phyloP scores from a whole-genome alignment of 192 early-diverging fungal species.

The Irineochytrium annulatum region DNA sequence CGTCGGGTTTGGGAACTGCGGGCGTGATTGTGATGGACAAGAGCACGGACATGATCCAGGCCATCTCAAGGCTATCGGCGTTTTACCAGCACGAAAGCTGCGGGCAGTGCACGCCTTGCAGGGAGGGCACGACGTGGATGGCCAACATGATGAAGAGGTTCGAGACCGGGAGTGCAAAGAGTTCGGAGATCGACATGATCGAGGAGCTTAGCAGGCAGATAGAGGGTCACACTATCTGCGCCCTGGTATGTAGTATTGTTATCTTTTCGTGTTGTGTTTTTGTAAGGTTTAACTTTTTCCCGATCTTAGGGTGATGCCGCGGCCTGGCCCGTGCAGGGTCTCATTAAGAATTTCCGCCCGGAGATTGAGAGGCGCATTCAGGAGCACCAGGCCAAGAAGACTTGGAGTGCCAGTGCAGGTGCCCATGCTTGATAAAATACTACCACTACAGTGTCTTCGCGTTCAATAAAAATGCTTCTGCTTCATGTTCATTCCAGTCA shows the following conservation, averaged over 20 bases:
- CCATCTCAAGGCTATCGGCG: conserved; percentile 84
- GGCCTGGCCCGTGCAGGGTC: conserved; percentile 95
- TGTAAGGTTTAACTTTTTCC: neutral
- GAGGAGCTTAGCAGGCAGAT: conserved; percentile 93
- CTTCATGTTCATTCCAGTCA: too few species aligned
- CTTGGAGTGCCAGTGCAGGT: neutral
- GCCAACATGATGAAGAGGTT: conserved; percentile 95
- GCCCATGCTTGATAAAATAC: too few species aligned
- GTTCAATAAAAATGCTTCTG: too few species aligned
- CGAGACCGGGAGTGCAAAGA: conserved; percentile 75
- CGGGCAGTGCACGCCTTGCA: conserved; percentile 98
- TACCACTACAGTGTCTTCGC: too few species aligned
- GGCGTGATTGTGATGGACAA: conserved; percentile 99
- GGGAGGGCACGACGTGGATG: conserved; percentile 94
- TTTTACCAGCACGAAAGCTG: conserved; percentile 99
- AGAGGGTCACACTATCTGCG: conserved; percentile 99
- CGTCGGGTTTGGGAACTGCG: conserved; percentile 92
- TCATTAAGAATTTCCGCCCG: conserved; percentile 91
- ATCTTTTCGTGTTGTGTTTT: neutral
- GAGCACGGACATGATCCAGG: conserved; percentile 88
- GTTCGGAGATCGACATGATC: conserved; percentile 93
- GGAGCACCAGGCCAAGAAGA: conserved; percentile 14
- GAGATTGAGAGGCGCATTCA: conserved; percentile 67
- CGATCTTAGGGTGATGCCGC: conserved; percentile 81
- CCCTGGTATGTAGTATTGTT: conserved; percentile 55